Conservation (phyloP, 2,329 filamentous ascomycete species). For the Zymoseptoria passerinii region DNA sequence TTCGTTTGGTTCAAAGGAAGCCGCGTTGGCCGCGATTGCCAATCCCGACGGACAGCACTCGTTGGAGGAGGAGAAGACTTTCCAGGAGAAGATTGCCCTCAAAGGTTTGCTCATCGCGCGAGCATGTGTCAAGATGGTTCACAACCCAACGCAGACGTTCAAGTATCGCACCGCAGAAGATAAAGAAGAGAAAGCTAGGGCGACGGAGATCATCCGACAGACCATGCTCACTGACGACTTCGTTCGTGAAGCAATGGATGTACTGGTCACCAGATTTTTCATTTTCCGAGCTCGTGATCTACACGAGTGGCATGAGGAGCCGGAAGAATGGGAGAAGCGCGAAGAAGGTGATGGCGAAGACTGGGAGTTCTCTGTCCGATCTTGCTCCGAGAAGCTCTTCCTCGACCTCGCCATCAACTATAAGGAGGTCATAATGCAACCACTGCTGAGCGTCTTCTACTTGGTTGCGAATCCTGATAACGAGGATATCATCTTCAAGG, state of each 20-base stretch:
- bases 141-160: slow-evolving; percentile 72
- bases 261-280: slow-evolving; percentile 80
- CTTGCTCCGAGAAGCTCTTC: slow-evolving; percentile 89
- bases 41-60: slow-evolving; percentile 32
- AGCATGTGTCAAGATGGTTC: slow-evolving; percentile 76
- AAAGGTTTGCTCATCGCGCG: slow-evolving; percentile 76
- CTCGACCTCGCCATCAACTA: slow-evolving; percentile 84
- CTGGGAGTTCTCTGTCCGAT: slow-evolving; percentile 86
- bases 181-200: slow-evolving; percentile 66
- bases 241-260: slow-evolving; percentile 71
- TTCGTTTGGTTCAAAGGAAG: slow-evolving; percentile 52
- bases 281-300: slow-evolving; percentile 78
- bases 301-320: slow-evolving; percentile 85
- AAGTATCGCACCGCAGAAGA: slow-evolving; percentile 68
- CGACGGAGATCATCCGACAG: slow-evolving; percentile 60
- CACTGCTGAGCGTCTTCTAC: slow-evolving; percentile 74
- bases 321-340: slow-evolving; percentile 88
- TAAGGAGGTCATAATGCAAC: slow-evolving; percentile 70
- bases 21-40: slow-evolving; percentile 31
- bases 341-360: slow-evolving; percentile 78
- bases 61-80: slow-evolving; percentile 32
- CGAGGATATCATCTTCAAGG: slow-evolving; percentile 72
- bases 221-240: slow-evolving; percentile 69
- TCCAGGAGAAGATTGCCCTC: slow-evolving; percentile 66
- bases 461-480: slow-evolving; percentile 59